Percentiles rank a stretch among this genome's conserved stretches.
phyloP scores from a whole-genome alignment of 2,329 filamentous ascomycete species.

The Penicillium sp. region DNA sequence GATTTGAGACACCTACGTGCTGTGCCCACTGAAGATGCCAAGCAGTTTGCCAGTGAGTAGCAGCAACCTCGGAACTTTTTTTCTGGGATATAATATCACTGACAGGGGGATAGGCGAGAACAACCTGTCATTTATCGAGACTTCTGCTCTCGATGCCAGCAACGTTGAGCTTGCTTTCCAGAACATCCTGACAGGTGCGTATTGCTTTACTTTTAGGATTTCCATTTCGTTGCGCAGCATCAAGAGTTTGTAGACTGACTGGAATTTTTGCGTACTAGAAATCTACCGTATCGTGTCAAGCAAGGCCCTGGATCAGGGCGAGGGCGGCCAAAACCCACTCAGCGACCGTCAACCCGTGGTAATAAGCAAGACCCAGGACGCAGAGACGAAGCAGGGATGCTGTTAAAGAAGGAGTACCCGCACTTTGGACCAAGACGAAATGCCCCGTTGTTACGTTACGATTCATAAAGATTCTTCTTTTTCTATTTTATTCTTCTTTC shows the following conservation, averaged over 20 bases:
- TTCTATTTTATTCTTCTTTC: slow-evolving; percentile 15
- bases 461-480: slow-evolving; percentile 34
- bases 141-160: slow-evolving; percentile 95
- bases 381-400: slow-evolving; percentile 62
- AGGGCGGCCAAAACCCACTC: slow-evolving; percentile 74
- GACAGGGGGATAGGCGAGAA: slow-evolving; percentile 70
- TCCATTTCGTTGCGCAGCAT: slow-evolving; percentile 10
- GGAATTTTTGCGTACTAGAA: slow-evolving; percentile 53
- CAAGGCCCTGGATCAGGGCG: slow-evolving; percentile 91
- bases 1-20: slow-evolving; percentile 98
- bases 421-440: slow-evolving; percentile 19
- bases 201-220: neutral
- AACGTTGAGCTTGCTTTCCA: slow-evolving; percentile 99
- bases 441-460: slow-evolving; percentile 33
- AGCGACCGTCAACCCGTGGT: slow-evolving; percentile 74
- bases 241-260: slow-evolving; percentile 14
- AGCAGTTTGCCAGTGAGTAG: slow-evolving; percentile 83
- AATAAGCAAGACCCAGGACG: slow-evolving; percentile 78
- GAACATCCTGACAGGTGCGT: slow-evolving; percentile 94
- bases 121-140: slow-evolving; percentile 98
- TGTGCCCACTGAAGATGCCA: slow-evolving; percentile 95
- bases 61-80: slow-evolving; percentile 16
- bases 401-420: slow-evolving; percentile 27
- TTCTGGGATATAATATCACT: slow-evolving; percentile 5
- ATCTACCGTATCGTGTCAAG: slow-evolving; percentile 99